Percentiles rank a stretch among this genome's conserved stretches.
These are phyloP conservation scores for Phytophthora foliorum DNA, from an alignment of 352 stramenopile species.

Conservation along the genomic window DNA sequence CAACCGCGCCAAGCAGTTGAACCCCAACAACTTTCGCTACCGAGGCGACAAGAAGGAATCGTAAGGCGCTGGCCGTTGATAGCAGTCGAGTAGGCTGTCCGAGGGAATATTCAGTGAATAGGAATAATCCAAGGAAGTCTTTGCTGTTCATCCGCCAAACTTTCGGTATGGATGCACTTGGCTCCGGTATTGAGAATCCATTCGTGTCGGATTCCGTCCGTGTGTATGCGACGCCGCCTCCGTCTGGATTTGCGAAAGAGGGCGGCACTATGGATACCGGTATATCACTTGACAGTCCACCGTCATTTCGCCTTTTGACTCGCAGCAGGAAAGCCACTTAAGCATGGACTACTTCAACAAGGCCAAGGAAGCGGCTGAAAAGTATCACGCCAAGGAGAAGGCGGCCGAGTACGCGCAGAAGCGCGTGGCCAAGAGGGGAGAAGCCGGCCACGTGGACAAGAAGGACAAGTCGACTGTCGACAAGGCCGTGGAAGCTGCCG, in stretches of 20 bases:
- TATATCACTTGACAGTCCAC: too few species aligned
- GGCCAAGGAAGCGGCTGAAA: constrained; percentile 36
- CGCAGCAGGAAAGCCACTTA: constrained; percentile 1
- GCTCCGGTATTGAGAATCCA: background rate
- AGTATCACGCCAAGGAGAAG: constrained; percentile 49
- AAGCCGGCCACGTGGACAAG: constrained; percentile 30
- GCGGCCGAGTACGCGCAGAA: constrained; percentile 41
- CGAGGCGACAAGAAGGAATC: constrained; percentile 16
- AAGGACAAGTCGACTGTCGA: constrained; percentile 40
- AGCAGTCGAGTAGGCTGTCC: too few species aligned
- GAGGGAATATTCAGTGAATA: too few species aligned
- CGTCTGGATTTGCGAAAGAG: constrained; percentile 26
- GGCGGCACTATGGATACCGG: background rate
- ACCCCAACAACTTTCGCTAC: constrained; percentile 37
- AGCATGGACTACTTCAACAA: constrained; percentile 47
- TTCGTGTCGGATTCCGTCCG: background rate
- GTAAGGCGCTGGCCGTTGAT: background rate
- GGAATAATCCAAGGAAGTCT: constrained; percentile 8
- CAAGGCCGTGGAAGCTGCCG: constrained; percentile 35
- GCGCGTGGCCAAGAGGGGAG: constrained; percentile 25
- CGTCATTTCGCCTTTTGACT: constrained; percentile 30
- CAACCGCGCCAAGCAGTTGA: constrained; percentile 42
- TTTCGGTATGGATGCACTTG: background rate
- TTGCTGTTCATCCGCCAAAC: constrained; percentile 15
- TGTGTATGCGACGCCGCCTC: constrained; percentile 15